Evolutionary conservation across 2,329 filamentous ascomycete genomes (phyloP), one percentile per base, ranked within the genome.

Genomic region (Penicillium sp.): DNA sequence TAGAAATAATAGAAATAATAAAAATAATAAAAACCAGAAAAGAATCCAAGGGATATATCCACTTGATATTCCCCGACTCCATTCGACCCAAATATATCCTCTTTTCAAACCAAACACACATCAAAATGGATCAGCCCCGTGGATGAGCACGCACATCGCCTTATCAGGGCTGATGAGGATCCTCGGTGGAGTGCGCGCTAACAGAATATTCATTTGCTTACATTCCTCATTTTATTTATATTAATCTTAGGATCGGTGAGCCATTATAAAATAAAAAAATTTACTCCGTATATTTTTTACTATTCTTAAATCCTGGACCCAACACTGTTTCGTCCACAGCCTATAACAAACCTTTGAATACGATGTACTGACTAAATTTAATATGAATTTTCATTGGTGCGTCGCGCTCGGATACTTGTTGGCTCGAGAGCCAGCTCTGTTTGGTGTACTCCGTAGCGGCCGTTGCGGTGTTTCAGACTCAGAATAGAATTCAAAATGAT

Each of bases 11-110:
- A 25, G 25, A 25, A 25, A 45, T 6, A 17, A 33, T 27, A 9
- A 25, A 4, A 10, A n/a, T 1, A 5, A 33, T 12, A 5, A 12
- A 31, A 31, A 31, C 29, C 4, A 12, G 10, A 2, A 33, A 29
- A 6, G 13, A 15, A 27, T 17, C 23, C 17, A 15, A 37, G 40
- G 7, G 6, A 42, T 5, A 53, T 60, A 57, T 61, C 58, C 56
- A 61, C 60, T 62, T 37, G 50, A 63, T 64, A 64, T 59, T 58
- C 58, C 50, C 58, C 60, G 50, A 55, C 50, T 29, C 60, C 55
- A 52, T 41, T 23, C n/a, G 45, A 48, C 48, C 54, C 53, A 56
- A 37, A 33, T 49, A 58, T 45, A 27, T 29, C 27, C 7, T 23
- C 27, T 35, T 25, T 50, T 41, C 38, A 41, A 38, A 45, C 57